Evolutionary conservation across 768 basidiomycete species (phyloP).

Genomic region (Leccinum olivaceopallidum): DNA sequence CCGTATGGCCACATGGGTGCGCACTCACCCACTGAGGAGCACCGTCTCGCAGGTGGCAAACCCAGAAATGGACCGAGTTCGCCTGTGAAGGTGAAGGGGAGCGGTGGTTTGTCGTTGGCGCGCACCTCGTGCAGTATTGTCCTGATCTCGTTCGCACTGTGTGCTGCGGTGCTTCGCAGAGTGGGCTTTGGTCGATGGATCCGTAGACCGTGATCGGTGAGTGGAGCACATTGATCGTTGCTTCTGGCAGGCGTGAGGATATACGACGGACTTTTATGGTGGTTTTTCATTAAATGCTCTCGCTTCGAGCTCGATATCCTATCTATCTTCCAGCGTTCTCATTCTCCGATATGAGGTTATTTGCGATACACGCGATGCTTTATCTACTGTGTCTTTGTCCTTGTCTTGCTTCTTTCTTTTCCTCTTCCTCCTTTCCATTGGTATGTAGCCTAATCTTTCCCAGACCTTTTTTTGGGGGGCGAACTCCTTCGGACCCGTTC

Average conservation of each 20-base stretch:
- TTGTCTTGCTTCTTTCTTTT: not conserved
- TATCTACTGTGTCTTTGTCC: not conserved
- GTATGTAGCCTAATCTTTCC: not conserved
- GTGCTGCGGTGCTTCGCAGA: slow-evolving; percentile 28
- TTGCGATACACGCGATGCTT: not conserved
- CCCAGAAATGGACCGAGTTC: not conserved
- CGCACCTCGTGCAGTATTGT: slow-evolving; percentile 26
- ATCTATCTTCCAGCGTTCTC: not conserved
- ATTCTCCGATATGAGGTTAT: not conserved
- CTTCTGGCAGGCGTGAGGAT: not conserved
- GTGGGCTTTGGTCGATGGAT: slow-evolving; percentile 26
- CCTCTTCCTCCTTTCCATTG: not conserved
- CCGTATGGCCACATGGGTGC: slow-evolving; percentile 16
- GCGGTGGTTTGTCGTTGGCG: slow-evolving; percentile 1
- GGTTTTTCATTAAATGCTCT: not conserved
- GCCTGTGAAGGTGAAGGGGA: slow-evolving; percentile 11
- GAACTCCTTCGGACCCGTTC: not conserved
- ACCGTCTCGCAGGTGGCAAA: not conserved
- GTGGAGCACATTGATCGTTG: not conserved
- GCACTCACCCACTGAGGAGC: not conserved
- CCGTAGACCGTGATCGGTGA: slow-evolving; percentile 22
- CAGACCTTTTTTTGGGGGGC: not conserved
- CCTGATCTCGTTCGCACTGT: slow-evolving; percentile 30
- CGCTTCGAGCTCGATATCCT: not conserved
- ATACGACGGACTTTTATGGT: not conserved